Percentiles rank a stretch among this genome's conserved stretches.
Conservation (phyloP, 2,329 filamentous ascomycete genomes). For the Neopestalotiopsis sp. region DNA sequence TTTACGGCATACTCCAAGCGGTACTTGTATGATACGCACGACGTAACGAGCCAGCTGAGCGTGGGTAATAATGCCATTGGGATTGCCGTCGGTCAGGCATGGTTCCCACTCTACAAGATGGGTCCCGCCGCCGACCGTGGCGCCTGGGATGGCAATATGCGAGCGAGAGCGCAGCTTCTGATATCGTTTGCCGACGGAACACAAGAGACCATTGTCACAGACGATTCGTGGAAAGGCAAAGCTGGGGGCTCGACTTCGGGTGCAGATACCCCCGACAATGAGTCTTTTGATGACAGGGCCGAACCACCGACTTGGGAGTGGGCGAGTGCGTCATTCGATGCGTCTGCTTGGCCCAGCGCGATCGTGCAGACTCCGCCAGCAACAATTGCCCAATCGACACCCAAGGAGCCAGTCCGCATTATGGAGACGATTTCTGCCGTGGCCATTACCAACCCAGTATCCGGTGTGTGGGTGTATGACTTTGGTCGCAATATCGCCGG, state of each 20-base stretch:
- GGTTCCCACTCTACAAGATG: conserved; percentile 43
- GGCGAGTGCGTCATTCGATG: background rate
- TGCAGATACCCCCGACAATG: background rate
- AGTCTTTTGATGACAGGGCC: background rate
- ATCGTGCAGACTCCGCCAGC: background rate
- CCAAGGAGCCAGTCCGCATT: background rate
- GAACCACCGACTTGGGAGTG: background rate
- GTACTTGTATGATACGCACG: conserved; percentile 57
- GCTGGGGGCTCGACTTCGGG: conserved; percentile 14
- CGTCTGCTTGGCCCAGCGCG: background rate
- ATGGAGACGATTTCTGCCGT: background rate
- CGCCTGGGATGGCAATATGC: conserved; percentile 38
- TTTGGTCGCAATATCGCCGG: background rate
- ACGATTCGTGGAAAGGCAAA: conserved; percentile 33
- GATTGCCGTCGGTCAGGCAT: conserved; percentile 56
- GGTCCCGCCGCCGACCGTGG: conserved; percentile 26
- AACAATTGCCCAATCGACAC: background rate
- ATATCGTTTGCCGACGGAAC: conserved; percentile 26
- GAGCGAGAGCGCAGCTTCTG: conserved; percentile 35
- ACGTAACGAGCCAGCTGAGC: conserved; percentile 49
- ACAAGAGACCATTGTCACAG: conserved; percentile 31
- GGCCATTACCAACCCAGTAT: background rate
- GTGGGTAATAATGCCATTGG: conserved; percentile 45
- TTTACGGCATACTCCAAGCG: conserved; percentile 57
- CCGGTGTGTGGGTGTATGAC: background rate